Base-by-base conservation (phyloP, 2,329 filamentous ascomycete species). In the Talaromyces sp. region DNA sequence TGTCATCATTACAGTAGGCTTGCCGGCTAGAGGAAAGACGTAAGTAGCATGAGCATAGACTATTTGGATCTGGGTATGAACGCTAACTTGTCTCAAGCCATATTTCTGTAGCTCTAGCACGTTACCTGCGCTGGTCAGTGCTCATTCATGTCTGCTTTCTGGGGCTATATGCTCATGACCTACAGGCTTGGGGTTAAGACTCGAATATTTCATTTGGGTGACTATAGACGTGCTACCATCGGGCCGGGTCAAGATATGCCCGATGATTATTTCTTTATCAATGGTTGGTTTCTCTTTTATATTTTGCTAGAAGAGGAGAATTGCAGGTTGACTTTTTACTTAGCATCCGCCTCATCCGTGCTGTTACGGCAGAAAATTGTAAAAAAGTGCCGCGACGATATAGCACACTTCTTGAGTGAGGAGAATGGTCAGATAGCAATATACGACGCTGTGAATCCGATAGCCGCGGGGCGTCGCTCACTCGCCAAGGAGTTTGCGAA, bases 381-480 rank as follows among this genome's bases (percentile, higher is more conserved):
- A 19, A 96, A 97, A 77, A 96, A 95, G 72, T 99, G 94, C 66
- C 86, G 94, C 60, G 92, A 97, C 70, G 94, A 99, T 69, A 97
- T 99, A 58, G 96, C 97, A 69, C 87, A 89, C 57, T 99, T 96
- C 80, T 78, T 99, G 45, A 95, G 97, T 68, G 89, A 97, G 65
- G 94, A 97, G 69, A 97, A 97, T 66, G 94, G 94, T 11, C 94
- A 99, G 70, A 93, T 99, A 57, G 94, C 94, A 57, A 97, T 99
- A 60, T 99, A 97, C 71, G 94, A 99, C 74, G 94, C 95, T 28
- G 95, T 99, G 17, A 99, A 99, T 67, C 92, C 93, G 4, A 87
- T 94, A 19, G 86, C 90, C 19, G 85, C 83, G 59, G 92, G 91
- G 15, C 85, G 94, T 48, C 84, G 88, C 57, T 89, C 91, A 10